phyloP scores from a whole-genome alignment of 176 grass and related monocot genomes.

The Zizania latifolia region DNA sequence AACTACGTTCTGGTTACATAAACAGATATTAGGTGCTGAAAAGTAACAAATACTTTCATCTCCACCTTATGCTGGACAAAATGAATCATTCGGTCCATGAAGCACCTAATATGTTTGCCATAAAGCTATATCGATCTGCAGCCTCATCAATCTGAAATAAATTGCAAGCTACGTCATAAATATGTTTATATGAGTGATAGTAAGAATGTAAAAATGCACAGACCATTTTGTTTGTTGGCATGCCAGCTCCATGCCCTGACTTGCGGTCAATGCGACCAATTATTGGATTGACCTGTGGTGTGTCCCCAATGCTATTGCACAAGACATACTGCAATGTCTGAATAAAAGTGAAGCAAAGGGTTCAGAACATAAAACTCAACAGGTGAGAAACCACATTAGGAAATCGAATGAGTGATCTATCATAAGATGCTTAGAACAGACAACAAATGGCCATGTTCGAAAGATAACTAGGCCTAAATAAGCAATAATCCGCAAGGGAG shows the following conservation, averaged over 20 bases:
- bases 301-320: conserved; percentile 46
- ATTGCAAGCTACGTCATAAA: not conserved
- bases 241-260: conserved; percentile 84
- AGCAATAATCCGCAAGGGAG: too few species aligned
- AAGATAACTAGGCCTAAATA: too few species aligned
- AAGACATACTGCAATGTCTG: conserved; percentile 76
- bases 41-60: too few species aligned
- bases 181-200: not conserved
- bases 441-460: too few species aligned
- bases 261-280: conserved; percentile 84
- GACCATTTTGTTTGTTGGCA: conserved; percentile 89
- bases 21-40: too few species aligned
- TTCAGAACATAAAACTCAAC: conserved; percentile 17
- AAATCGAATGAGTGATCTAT: not conserved
- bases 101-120: conserved; percentile 72
- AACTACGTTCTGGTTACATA: too few species aligned
- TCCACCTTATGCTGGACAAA: not conserved
- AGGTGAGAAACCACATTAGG: not conserved
- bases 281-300: conserved; percentile 69
- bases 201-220: not conserved
- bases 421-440: not conserved
- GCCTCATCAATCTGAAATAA: conserved; percentile 74
- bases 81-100: conserved; percentile 51
- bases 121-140: conserved; percentile 78
- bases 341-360: conserved; percentile 24